A percentile compares a stretch with the other conserved stretches of the same genome.
phyloP scores from a whole-genome alignment of 2,329 filamentous ascomycete genomes.

The Beauveria sp. region DNA sequence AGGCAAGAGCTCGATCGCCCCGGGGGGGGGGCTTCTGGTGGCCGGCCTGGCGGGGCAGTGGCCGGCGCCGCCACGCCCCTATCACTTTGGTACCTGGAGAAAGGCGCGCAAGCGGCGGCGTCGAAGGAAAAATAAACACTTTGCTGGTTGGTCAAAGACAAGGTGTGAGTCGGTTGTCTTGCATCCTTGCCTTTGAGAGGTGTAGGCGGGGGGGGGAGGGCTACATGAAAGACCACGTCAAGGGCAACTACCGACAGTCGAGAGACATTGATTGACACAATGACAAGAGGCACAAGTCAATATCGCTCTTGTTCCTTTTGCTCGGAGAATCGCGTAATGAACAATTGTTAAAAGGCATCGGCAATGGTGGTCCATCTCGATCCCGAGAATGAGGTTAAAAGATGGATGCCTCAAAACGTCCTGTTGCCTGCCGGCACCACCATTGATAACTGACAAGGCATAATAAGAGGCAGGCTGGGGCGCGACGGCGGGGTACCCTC shows the following conservation, averaged over 20 bases:
- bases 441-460: not conserved
- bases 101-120: slow-evolving; percentile 5
- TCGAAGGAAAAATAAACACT: not conserved
- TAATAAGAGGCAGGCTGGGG: not conserved
- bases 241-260: not conserved
- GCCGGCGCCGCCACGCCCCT: not conserved
- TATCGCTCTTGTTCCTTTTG: too few relatives aligned
- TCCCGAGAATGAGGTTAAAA: too few relatives aligned
- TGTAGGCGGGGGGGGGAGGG: not conserved
- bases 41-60: not conserved
- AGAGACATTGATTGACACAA: not conserved
- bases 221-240: not conserved
- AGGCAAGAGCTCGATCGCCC: not conserved
- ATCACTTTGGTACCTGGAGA: not conserved
- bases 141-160: not conserved
- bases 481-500: not conserved
- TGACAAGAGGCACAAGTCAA: not conserved
- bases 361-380: too few relatives aligned
- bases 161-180: not conserved
- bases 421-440: not conserved
- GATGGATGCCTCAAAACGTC: not conserved
- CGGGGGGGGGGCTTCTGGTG: not conserved
- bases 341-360: too few relatives aligned
- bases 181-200: not conserved
- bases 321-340: too few relatives aligned